Evolutionary conservation across 495 filamentous ascomycete species (phyloP).

Genomic region (Lindgomyces ingoldianus): DNA sequence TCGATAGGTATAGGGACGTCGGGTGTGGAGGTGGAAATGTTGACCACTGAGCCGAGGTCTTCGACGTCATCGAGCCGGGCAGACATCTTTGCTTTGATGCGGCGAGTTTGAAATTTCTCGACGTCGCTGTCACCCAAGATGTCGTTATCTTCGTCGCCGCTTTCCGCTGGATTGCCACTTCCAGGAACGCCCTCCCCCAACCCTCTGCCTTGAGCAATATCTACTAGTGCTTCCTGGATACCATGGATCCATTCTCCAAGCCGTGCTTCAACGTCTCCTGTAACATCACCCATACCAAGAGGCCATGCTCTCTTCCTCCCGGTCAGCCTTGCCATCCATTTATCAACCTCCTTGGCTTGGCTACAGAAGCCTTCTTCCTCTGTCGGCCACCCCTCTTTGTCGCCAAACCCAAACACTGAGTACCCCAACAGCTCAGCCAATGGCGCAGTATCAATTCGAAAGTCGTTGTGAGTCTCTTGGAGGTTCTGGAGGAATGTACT

Average conservation of each 20-base stretch:
- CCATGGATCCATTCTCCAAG: constrained; percentile 77
- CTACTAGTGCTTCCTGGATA: constrained; percentile 67
- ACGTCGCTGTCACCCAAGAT: constrained; percentile 62
- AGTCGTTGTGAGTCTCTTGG: constrained; percentile 90
- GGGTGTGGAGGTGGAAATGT: constrained; percentile 41
- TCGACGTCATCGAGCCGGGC: constrained; percentile 73
- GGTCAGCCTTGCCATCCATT: constrained; percentile 92
- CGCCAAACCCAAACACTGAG: constrained; percentile 91
- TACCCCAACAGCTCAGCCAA: constrained; percentile 77
- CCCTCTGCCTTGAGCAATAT: constrained; percentile 61
- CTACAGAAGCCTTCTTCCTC: constrained; percentile 89
- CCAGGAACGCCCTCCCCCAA: constrained; percentile 79
- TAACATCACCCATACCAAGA: constrained; percentile 83
- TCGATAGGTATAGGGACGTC: constrained; percentile 72
- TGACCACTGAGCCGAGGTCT: constrained; percentile 71
- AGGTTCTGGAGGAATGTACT: constrained; percentile 80
- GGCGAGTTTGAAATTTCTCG: constrained; percentile 48
- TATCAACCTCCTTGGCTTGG: constrained; percentile 84
- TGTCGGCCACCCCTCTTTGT: constrained; percentile 85
- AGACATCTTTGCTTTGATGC: constrained; percentile 46
- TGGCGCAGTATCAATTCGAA: constrained; percentile 88
- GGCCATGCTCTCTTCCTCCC: constrained; percentile 78
- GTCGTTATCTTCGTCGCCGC: constrained; percentile 69
- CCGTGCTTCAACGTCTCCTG: constrained; percentile 63
- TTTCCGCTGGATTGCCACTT: constrained; percentile 80